A percentile compares a stretch with the other conserved stretches of the same genome.
These are phyloP conservation scores for Astrocystis sublimbata DNA, from an alignment of 495 filamentous ascomycete species.

Conservation along the genomic window DNA sequence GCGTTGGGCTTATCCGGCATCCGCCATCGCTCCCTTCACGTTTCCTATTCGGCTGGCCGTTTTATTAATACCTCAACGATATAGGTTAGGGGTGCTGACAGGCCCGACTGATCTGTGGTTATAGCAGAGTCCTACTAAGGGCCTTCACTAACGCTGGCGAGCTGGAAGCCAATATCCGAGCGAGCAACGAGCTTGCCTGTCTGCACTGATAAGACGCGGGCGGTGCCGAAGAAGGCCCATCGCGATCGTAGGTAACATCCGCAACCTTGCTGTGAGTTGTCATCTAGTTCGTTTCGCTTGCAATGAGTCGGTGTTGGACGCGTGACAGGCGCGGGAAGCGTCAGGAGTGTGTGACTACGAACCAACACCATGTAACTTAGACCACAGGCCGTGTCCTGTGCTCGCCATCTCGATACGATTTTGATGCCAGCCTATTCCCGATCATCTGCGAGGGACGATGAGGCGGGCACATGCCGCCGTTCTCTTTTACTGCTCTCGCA, in stretches of 20 bases:
- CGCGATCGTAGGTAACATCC: background rate
- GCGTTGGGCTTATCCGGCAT: slow-evolving; percentile 21
- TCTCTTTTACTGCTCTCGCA: background rate
- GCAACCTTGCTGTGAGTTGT: background rate
- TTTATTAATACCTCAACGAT: slow-evolving; percentile 30
- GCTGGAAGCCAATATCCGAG: slow-evolving; percentile 7
- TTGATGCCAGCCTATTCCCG: background rate
- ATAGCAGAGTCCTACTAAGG: slow-evolving; percentile 14
- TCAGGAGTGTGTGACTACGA: background rate
- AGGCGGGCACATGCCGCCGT: background rate
- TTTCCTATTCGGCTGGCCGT: slow-evolving; percentile 25
- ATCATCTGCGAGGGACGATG: background rate
- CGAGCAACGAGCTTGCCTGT: background rate
- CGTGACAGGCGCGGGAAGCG: slow-evolving; percentile 1
- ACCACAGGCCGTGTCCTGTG: background rate
- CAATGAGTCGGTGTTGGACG: background rate
- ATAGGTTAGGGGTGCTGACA: slow-evolving; percentile 26
- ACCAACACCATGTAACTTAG: background rate
- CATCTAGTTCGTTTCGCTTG: background rate
- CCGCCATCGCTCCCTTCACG: slow-evolving; percentile 9
- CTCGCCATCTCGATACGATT: background rate
- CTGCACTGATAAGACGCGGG: slow-evolving; percentile 15
- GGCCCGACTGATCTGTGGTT: slow-evolving; percentile 10
- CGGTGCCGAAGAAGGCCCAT: background rate
- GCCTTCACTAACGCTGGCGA: background rate